Percentiles rank a stretch among this genome's conserved stretches.
These are phyloP conservation scores for Ogataea paradorogensis DNA, from an alignment of 805 yeast genomes.

Conservation along the genomic window DNA sequence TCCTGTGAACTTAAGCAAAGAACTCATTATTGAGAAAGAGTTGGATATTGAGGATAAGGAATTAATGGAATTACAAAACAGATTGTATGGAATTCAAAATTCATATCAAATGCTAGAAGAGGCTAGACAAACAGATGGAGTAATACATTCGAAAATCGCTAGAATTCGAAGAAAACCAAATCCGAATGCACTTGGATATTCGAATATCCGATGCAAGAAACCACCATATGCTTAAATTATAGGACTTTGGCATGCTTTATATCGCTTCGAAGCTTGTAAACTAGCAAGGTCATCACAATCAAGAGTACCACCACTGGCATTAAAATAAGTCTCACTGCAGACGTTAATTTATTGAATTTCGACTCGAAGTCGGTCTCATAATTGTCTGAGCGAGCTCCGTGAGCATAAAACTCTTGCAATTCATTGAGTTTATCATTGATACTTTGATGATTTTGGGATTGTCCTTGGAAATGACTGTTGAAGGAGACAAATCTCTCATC, in stretches of 20 bases:
- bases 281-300: slow-evolving; percentile 41
- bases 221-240: slow-evolving; percentile 42
- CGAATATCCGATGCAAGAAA: slow-evolving; percentile 42
- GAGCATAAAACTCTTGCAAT: slow-evolving; percentile 15
- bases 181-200: slow-evolving; percentile 45
- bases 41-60: slow-evolving; percentile 35
- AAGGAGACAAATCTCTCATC: slow-evolving; percentile 17
- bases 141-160: slow-evolving; percentile 36
- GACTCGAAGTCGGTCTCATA: slow-evolving; percentile 19
- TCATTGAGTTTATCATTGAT: slow-evolving; percentile 16
- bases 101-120: slow-evolving; percentile 27
- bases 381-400: slow-evolving; percentile 3
- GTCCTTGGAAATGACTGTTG: slow-evolving; percentile 18
- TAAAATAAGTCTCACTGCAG: slow-evolving; percentile 24
- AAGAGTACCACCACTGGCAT: slow-evolving; percentile 41
- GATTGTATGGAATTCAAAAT: slow-evolving; percentile 25
- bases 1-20: slow-evolving; percentile 22
- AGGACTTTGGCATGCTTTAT: slow-evolving; percentile 60
- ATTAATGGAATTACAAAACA: slow-evolving; percentile 34
- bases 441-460: slow-evolving; percentile 19
- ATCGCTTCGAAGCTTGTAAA: slow-evolving; percentile 56
- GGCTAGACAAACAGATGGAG: slow-evolving; percentile 28
- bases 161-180: slow-evolving; percentile 45
- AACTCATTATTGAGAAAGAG: slow-evolving; percentile 31
- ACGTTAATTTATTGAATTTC: slow-evolving; percentile 16